phyloP scores from a whole-genome alignment of 116 monocot species.

The Cymodocea nodosa region DNA sequence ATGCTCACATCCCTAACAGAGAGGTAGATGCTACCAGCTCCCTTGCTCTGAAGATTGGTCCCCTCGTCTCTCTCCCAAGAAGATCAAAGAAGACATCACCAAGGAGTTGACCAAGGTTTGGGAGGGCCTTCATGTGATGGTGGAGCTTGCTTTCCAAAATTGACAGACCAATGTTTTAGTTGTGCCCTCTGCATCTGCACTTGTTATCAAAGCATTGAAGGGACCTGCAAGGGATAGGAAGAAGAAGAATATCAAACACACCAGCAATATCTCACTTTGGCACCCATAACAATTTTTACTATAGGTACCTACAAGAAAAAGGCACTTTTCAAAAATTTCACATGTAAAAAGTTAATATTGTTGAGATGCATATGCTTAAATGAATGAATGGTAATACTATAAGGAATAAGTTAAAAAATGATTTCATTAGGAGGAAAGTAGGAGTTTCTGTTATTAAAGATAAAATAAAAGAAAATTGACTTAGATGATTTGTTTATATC shows the following conservation, averaged over 20 bases:
- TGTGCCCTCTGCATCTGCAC: conserved; percentile 58
- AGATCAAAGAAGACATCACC: conserved; percentile 70
- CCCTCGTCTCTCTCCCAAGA: conserved; percentile 65
- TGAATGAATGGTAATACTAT: too few species aligned
- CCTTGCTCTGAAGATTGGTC: conserved; percentile 71
- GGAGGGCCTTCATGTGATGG: conserved; percentile 71
- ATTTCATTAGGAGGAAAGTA: too few species aligned
- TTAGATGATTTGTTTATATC: too few species aligned
- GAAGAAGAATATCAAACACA: conserved; percentile 80
- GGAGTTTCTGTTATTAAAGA: too few species aligned
- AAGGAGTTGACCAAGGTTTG: conserved; percentile 72
- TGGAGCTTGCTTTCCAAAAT: too few species aligned
- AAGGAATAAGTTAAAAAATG: too few species aligned
- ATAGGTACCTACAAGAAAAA: too few species aligned
- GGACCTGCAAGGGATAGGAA: conserved; percentile 68
- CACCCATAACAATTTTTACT: too few species aligned
- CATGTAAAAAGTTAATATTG: too few species aligned
- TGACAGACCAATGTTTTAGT: conserved; percentile 60
- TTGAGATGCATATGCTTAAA: too few species aligned
- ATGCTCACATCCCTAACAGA: conserved; percentile 57
- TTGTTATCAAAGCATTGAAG: conserved; percentile 66
- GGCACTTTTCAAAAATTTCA: too few species aligned
- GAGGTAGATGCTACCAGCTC: conserved; percentile 71
- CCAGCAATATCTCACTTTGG: conserved; percentile 50
- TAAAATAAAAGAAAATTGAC: too few species aligned